phyloP scores from a whole-genome alignment of 2,329 filamentous ascomycete genomes.

The Cercospora janseana region DNA sequence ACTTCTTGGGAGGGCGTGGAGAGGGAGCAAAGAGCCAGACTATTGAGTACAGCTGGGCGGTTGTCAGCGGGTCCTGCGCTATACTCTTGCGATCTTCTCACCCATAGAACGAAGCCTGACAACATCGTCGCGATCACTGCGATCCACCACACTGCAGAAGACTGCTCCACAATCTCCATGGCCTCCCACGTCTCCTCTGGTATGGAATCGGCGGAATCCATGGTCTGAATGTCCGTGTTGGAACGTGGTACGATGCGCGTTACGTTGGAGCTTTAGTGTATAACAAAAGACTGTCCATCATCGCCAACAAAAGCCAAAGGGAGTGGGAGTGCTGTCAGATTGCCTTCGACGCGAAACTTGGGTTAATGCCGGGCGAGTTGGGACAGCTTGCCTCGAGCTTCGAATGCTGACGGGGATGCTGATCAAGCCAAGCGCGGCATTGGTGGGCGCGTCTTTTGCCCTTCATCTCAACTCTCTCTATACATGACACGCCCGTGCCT shows the following conservation, averaged over 20 bases:
- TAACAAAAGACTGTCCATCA: conserved; percentile 2
- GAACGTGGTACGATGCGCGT: not conserved
- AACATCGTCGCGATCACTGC: conserved; percentile 23
- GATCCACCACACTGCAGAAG: conserved; percentile 31
- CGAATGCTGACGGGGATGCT: not conserved
- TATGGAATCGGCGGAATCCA: conserved; percentile 37
- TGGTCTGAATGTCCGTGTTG: conserved; percentile 17
- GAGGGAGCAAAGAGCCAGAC: conserved; percentile 67
- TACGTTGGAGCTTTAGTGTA: conserved; percentile 4
- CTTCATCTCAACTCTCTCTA: no score
- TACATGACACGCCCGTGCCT: no score
- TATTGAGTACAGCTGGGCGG: conserved; percentile 5
- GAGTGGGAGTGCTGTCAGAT: not conserved
- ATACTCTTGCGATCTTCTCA: not conserved
- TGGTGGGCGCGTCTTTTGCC: no score
- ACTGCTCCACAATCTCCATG: conserved; percentile 28
- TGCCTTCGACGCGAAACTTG: not conserved
- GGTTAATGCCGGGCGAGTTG: conserved; percentile 8
- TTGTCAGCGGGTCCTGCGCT: not conserved
- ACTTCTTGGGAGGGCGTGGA: conserved; percentile 68
- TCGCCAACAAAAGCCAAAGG: not conserved
- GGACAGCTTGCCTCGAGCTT: conserved; percentile 7
- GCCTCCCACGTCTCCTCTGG: conserved; percentile 33
- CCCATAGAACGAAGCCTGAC: conserved; percentile 9
- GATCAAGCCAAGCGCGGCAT: not conserved